Percentiles rank a stretch among this genome's conserved stretches.
These are phyloP conservation scores for Suillus subluteus DNA, from an alignment of 768 basidiomycete genomes.

Conservation along the genomic window DNA sequence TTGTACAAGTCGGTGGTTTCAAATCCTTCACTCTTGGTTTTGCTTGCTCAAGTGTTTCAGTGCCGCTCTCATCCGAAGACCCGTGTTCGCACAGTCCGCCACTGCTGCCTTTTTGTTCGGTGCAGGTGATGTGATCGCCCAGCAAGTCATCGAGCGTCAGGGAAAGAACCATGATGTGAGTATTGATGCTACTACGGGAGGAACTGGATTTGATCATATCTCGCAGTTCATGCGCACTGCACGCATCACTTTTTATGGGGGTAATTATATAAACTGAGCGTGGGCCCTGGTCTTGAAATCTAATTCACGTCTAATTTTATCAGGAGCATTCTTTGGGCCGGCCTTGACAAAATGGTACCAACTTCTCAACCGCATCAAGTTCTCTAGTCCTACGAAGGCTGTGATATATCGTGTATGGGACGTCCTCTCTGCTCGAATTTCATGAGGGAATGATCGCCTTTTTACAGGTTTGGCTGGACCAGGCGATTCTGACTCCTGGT, in stretches of 20 bases:
- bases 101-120: constrained; percentile 74
- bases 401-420: constrained; percentile 62
- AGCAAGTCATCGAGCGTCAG: constrained; percentile 78
- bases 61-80: constrained; percentile 60
- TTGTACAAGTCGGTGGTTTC: constrained; percentile 42
- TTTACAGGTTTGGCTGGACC: constrained; percentile 78
- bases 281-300: not conserved
- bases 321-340: constrained; percentile 79
- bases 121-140: constrained; percentile 80
- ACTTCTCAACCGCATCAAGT: constrained; percentile 70
- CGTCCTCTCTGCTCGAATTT: not conserved
- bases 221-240: constrained; percentile 60
- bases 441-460: not conserved
- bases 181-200: constrained; percentile 14
- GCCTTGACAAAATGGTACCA: constrained; percentile 83
- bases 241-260: constrained; percentile 74
- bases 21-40: not conserved
- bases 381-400: constrained; percentile 59
- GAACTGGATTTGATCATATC: constrained; percentile 6
- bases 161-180: constrained; percentile 78
- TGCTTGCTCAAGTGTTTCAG: constrained; percentile 38
- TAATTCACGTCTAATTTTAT: not conserved
- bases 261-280: constrained; percentile 32
- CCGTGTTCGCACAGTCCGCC: constrained; percentile 62
- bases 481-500: constrained; percentile 77